These are phyloP conservation scores for Prunus fruticosa DNA, from an alignment of 306 rosid genomes.

Conservation along the genomic window DNA sequence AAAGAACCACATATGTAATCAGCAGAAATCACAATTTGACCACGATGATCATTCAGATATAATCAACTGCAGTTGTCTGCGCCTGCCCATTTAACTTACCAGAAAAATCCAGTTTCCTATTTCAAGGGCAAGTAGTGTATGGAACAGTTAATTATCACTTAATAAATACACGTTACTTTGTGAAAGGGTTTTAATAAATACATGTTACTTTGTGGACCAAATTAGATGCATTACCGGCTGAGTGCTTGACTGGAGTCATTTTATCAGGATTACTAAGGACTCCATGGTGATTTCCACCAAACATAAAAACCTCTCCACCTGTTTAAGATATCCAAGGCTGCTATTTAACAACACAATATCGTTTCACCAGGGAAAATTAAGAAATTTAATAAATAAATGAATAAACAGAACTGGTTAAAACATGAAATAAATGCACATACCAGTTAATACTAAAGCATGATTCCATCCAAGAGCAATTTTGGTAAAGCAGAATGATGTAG, in stretches of 20 bases:
- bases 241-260: slow-evolving; percentile 24
- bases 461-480: slow-evolving; percentile 76
- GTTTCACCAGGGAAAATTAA: not conserved
- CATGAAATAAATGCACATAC: slow-evolving; percentile 30
- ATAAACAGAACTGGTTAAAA: not conserved
- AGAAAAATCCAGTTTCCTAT: no score
- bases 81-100: no score
- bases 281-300: slow-evolving; percentile 82
- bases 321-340: slow-evolving; percentile 17
- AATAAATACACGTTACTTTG: not conserved
- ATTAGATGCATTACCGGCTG: slow-evolving; percentile 42
- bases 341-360: not conserved
- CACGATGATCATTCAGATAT: not conserved
- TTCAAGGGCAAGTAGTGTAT: not conserved
- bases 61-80: not conserved
- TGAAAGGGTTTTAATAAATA: not conserved
- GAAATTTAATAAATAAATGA: slow-evolving; percentile 6
- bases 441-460: slow-evolving; percentile 72
- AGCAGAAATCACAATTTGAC: not conserved
- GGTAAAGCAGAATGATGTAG: slow-evolving; percentile 32
- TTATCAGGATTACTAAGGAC: slow-evolving; percentile 48
- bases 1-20: not conserved
- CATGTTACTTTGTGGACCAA: not conserved
- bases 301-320: slow-evolving; percentile 71
- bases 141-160: not conserved